Evolutionary conservation across 108 stramenopile species (phyloP).

Genomic region (Nannochloropsis oceanica): DNA sequence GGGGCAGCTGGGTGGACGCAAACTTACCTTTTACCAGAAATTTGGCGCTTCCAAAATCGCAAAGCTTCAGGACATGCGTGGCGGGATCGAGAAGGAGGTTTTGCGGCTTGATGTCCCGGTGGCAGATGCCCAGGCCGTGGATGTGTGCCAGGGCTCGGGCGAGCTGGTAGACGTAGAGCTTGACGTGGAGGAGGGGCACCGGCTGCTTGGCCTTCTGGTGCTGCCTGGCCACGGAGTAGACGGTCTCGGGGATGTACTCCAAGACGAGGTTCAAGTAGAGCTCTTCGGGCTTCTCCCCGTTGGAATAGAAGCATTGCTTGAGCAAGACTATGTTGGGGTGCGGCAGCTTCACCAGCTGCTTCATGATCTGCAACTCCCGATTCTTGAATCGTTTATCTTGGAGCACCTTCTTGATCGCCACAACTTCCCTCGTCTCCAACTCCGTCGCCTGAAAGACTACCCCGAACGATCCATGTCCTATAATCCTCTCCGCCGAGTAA

Average conservation of each 20-base stretch:
- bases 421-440: background rate
- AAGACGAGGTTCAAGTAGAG: constrained; percentile 95
- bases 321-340: constrained; percentile 63
- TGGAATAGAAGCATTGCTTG: constrained; percentile 89
- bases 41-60: constrained; percentile 97
- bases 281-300: constrained; percentile 72
- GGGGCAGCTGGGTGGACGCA: background rate
- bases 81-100: constrained; percentile 86
- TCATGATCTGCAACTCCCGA: constrained; percentile 94
- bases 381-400: constrained; percentile 99
- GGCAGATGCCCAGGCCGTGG: constrained; percentile 85
- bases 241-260: constrained; percentile 95
- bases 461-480: constrained; percentile 95
- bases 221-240: constrained; percentile 71
- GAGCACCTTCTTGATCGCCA: constrained; percentile 70
- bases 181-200: constrained; percentile 67
- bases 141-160: constrained; percentile 87
- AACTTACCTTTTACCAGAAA: constrained; percentile 14
- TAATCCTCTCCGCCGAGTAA: constrained; percentile 89
- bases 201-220: constrained; percentile 71
- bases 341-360: constrained; percentile 61
- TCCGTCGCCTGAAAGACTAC: constrained; percentile 65
- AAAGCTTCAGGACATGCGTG: constrained; percentile 83
- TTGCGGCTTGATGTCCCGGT: constrained; percentile 98
- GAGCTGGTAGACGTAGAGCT: constrained; percentile 94